Percentiles rank a stretch among this genome's conserved stretches.
Conservation (phyloP, 148 eudicot species). For the Chenopodium suecicum region DNA sequence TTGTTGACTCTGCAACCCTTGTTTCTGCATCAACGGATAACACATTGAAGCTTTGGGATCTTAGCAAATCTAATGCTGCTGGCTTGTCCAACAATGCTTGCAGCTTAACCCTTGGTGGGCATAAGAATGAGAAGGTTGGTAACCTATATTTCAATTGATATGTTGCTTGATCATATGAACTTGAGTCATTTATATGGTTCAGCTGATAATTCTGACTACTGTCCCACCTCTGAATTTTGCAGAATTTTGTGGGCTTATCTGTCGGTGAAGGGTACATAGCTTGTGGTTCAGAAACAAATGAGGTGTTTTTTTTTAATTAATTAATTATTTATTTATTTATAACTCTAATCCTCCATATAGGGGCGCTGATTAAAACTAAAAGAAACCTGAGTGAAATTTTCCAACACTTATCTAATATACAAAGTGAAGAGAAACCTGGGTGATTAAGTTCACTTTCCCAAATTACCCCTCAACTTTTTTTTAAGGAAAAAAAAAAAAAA, state of each 20-base stretch:
- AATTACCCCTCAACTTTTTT: too few relatives aligned
- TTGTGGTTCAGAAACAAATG: conserved; percentile 94
- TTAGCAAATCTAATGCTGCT: conserved; percentile 50
- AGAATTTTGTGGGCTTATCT: conserved; percentile 93
- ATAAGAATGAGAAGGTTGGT: conserved; percentile 86
- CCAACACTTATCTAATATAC: not conserved
- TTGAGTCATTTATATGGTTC: not conserved
- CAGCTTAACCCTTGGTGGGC: conserved; percentile 68
- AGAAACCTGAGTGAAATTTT: not conserved
- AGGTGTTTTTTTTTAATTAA: conserved; percentile 36
- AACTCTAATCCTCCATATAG: not conserved
- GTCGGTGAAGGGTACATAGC: conserved; percentile 84
- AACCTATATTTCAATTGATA: conserved; percentile 14
- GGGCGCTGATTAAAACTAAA: not conserved
- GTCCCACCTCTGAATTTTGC: conserved; percentile 25
- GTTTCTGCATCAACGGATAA: conserved; percentile 96
- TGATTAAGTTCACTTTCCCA: too few relatives aligned
- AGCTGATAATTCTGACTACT: not conserved
- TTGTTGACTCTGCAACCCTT: conserved; percentile 72
- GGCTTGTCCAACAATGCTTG: conserved; percentile 65
- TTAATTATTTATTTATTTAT: too few relatives aligned
- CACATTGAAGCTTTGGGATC: conserved; percentile 95
- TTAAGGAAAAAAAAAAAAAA: too few relatives aligned
- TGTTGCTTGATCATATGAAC: not conserved
- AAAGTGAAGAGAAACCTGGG: too few relatives aligned